These are phyloP conservation scores for Monosporozyma solicola DNA, from an alignment of 805 yeast genomes.

Conservation along the genomic window DNA sequence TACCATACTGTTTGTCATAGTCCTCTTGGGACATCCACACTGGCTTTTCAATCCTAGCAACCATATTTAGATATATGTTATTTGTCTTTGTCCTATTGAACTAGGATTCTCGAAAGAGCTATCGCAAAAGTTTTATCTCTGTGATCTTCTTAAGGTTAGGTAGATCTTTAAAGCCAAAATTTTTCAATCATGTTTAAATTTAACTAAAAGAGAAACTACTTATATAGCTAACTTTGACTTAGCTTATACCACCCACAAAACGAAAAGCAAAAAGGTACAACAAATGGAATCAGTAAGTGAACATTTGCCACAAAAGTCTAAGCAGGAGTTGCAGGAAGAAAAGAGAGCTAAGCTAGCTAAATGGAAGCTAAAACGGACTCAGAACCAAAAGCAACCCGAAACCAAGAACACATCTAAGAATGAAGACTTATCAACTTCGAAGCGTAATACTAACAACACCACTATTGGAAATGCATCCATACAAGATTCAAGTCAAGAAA, in stretches of 20 bases:
- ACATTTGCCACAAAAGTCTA: background rate
- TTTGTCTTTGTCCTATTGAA: no score
- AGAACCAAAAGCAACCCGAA: constrained; percentile 4
- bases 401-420: background rate
- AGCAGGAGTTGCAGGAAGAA: constrained; percentile 29
- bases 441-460: constrained; percentile 4
- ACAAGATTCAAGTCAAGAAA: background rate
- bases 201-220: background rate
- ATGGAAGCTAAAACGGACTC: constrained; percentile 52
- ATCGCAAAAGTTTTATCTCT: background rate
- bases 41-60: constrained; percentile 27
- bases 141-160: background rate
- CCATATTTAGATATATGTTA: background rate
- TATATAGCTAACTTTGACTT: background rate
- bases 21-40: constrained; percentile 33
- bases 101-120: background rate
- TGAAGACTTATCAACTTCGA: background rate
- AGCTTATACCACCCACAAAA: background rate
- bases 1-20: constrained; percentile 26
- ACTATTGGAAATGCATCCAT: constrained; percentile 7
- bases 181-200: background rate
- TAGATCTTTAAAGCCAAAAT: background rate
- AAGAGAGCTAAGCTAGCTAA: constrained; percentile 47
- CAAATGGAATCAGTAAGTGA: constrained; percentile 16
- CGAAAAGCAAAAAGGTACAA: background rate